A percentile compares a stretch with the other conserved stretches of the same genome.
Conservation (phyloP, 83 land plant species). For the Picea mariana region DNA sequence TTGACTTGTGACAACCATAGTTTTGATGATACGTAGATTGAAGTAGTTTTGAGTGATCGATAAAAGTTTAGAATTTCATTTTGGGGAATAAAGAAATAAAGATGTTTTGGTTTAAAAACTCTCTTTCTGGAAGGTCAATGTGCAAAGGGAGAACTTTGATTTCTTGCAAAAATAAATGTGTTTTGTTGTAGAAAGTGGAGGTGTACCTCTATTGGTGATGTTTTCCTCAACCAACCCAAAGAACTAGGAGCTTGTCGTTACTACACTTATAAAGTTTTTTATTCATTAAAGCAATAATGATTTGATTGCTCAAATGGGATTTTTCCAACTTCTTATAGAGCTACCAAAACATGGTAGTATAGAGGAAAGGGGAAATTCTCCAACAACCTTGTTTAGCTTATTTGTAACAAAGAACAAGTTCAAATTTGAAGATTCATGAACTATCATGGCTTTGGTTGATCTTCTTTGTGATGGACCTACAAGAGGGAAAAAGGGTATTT, state of each 20-base stretch:
- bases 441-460: slow-evolving; percentile 54
- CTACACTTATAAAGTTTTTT: slow-evolving; percentile 62
- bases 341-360: slow-evolving; percentile 44
- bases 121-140: slow-evolving; percentile 27
- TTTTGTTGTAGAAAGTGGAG: no score
- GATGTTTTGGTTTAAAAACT: slow-evolving; percentile 38
- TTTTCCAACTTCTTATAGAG: slow-evolving; percentile 3
- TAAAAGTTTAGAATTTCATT: no score
- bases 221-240: slow-evolving; percentile 21
- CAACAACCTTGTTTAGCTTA: slow-evolving; percentile 65
- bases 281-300: slow-evolving; percentile 70
- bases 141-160: slow-evolving; percentile 48
- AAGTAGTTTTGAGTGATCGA: no score
- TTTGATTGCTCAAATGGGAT: slow-evolving; percentile 53
- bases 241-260: slow-evolving; percentile 63
- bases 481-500: slow-evolving; percentile 68
- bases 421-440: slow-evolving; percentile 67
- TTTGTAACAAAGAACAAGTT: slow-evolving; percentile 64
- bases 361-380: slow-evolving; percentile 60
- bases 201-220: no score
- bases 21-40: no score
- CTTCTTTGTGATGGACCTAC: slow-evolving; percentile 48
- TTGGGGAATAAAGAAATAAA: no score
- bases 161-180: no score
- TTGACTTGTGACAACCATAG: no score